A percentile compares a stretch with the other conserved stretches of the same genome.
Conservation (phyloP, 495 filamentous ascomycete genomes). For the Penicillium argentinense region DNA sequence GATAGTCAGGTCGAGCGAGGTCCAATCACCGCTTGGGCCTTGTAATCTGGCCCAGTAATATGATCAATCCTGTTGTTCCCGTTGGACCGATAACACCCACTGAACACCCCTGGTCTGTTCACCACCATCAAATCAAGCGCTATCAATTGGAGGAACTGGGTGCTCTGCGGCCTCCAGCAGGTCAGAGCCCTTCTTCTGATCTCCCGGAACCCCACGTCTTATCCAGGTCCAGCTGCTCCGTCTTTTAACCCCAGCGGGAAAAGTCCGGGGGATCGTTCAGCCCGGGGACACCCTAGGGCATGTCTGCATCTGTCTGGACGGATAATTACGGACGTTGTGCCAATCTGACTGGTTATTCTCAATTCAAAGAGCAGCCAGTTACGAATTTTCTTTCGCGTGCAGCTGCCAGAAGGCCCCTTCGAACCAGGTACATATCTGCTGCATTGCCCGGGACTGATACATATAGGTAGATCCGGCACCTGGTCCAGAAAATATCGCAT, state of each 20-base stretch:
- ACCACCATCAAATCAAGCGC: constrained; percentile 7
- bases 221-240: too few species aligned
- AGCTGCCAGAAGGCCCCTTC: too few species aligned
- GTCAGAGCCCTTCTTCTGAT: constrained; percentile 1
- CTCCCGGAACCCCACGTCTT: constrained; percentile 10
- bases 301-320: not conserved
- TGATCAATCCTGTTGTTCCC: constrained; percentile 23
- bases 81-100: constrained; percentile 30
- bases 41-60: constrained; percentile 24
- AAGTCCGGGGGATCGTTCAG: constrained; percentile 20
- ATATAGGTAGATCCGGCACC: too few species aligned
- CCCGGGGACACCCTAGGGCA: too few species aligned
- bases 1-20: not conserved
- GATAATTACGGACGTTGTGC: not conserved
- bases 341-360: too few species aligned
- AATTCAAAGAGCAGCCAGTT: too few species aligned
- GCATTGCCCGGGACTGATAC: too few species aligned
- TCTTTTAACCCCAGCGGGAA: constrained; percentile 10
- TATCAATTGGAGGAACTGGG: constrained; percentile 13
- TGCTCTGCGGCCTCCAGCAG: constrained; percentile 13
- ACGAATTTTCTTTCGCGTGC: too few species aligned
- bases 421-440: too few species aligned
- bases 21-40: constrained; percentile 22
- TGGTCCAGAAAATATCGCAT: too few species aligned
- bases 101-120: not conserved